phyloP scores from a whole-genome alignment of 495 filamentous ascomycete genomes.

The Podospora pseudopauciseta region DNA sequence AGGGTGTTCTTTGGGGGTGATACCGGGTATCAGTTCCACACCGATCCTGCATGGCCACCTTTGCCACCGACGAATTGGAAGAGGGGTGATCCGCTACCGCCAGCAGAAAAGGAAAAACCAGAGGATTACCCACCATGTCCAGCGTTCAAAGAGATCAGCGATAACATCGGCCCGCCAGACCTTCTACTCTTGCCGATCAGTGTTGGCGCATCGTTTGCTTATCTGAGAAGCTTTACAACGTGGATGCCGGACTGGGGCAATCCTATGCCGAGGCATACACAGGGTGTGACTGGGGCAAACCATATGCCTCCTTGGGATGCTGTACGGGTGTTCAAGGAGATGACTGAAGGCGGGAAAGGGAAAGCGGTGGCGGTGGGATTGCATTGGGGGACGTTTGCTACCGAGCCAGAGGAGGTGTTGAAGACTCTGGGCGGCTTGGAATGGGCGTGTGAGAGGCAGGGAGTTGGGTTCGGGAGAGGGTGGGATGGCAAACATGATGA shows the following conservation, averaged over 20 bases:
- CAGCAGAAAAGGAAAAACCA: constrained; percentile 5
- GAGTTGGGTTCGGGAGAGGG: constrained; percentile 24
- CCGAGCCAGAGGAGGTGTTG: constrained; percentile 28
- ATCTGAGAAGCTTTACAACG: constrained; percentile 27
- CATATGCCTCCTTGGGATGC: constrained; percentile 39
- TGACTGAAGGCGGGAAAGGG: constrained; percentile 14
- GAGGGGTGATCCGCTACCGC: neutral
- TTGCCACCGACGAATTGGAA: constrained; percentile 6
- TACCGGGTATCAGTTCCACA: constrained; percentile 34
- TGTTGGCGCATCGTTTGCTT: constrained; percentile 30
- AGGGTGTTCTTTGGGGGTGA: constrained; percentile 33
- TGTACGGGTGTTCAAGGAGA: constrained; percentile 27
- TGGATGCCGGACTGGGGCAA: constrained; percentile 26
- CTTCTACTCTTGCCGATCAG: constrained; percentile 29
- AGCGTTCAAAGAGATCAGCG: constrained; percentile 25
- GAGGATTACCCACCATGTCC: constrained; percentile 26
- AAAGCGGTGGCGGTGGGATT: constrained; percentile 29
- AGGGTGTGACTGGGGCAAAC: constrained; percentile 25
- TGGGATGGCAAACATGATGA: neutral
- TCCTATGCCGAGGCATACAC: constrained; percentile 27
- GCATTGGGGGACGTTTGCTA: constrained; percentile 37
- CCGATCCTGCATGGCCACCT: constrained; percentile 27
- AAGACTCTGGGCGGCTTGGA: constrained; percentile 31
- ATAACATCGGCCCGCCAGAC: constrained; percentile 23
- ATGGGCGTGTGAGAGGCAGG: constrained; percentile 31